Evolutionary conservation across 305 asterid genomes (phyloP), one percentile per base, ranked within the genome.

Genomic region (Fraxinus ornus): DNA sequence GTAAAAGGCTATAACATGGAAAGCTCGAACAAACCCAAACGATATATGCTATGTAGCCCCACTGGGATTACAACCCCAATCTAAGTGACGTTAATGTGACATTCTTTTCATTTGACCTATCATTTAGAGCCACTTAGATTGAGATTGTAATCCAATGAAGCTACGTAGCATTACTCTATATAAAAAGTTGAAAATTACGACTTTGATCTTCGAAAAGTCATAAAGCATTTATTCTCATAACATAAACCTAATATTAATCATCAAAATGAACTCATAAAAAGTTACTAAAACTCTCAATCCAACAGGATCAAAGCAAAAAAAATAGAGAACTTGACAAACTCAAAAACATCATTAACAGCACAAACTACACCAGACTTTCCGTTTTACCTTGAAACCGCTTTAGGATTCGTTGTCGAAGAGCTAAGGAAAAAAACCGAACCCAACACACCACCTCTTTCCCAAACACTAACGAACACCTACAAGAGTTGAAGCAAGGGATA

Each of bases 271-370:
- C 41, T 5, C 76, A 70, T 32, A 70, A 70, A 3, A 19, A 36
- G 66, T 13, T 28, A n/a, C 81, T 60, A 19, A 70, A 81, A 21
- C 30, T 64, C 13, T 13, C 79, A 75, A 86, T 85, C 83, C 87
- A 84, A 64, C 52, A 33, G 77, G 84, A 86, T 79, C 85, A 82
- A 24, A 70, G 76, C 52, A 41, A 60, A 66, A 52, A 77, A 79
- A 33, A 41, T 30, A 36, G 7, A 79, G 76, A 75, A 57, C 24
- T 30, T 4, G 33, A 70, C 36, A 86, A 30, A 85, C 41, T 85
- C 24, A 79, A 28, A 66, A 15, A 26, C 80, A 49, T 28, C 64
- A 71, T 62, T 77, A 64, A 26, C 75, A 60, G 75, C 66, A 52
- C 33, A 71, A 55, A 52, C 24, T 68, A 26, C 33, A 24, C 70